phyloP scores from a whole-genome alignment of 1,139 yeast genomes.

The Fermentozyma sake region DNA sequence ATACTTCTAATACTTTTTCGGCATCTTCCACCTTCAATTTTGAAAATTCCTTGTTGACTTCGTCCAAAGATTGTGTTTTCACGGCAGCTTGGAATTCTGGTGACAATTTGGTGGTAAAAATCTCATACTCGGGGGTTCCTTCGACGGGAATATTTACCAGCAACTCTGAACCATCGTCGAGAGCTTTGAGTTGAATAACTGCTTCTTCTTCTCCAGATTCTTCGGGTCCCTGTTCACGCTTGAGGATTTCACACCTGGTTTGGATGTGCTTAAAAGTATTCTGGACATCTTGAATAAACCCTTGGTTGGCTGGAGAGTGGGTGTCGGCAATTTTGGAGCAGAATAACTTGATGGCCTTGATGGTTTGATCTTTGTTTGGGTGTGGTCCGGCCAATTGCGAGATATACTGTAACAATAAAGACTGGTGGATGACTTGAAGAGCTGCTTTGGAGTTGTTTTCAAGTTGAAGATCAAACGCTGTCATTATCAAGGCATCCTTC shows the following conservation, averaged over 20 bases:
- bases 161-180: constrained; percentile 79
- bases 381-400: constrained; percentile 52
- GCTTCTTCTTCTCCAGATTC: constrained; percentile 56
- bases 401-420: constrained; percentile 75
- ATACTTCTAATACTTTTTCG: constrained; percentile 65
- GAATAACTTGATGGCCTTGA: constrained; percentile 62
- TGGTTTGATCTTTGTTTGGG: constrained; percentile 29
- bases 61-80: constrained; percentile 65
- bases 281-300: constrained; percentile 70
- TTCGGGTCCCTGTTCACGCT: constrained; percentile 36
- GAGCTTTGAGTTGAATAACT: constrained; percentile 79
- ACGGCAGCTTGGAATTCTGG: constrained; percentile 69
- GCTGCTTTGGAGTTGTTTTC: constrained; percentile 51
- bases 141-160: constrained; percentile 65
- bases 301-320: constrained; percentile 55
- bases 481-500: constrained; percentile 90
- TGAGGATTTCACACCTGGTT: constrained; percentile 65
- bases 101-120: constrained; percentile 54
- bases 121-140: constrained; percentile 48
- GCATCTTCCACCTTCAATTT: constrained; percentile 75
- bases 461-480: constrained; percentile 81
- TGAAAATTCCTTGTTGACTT: constrained; percentile 80
- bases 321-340: constrained; percentile 57
- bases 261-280: constrained; percentile 70
- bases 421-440: constrained; percentile 68